phyloP scores from a whole-genome alignment of 1,139 yeast species.

The Candida tunisiensis region DNA sequence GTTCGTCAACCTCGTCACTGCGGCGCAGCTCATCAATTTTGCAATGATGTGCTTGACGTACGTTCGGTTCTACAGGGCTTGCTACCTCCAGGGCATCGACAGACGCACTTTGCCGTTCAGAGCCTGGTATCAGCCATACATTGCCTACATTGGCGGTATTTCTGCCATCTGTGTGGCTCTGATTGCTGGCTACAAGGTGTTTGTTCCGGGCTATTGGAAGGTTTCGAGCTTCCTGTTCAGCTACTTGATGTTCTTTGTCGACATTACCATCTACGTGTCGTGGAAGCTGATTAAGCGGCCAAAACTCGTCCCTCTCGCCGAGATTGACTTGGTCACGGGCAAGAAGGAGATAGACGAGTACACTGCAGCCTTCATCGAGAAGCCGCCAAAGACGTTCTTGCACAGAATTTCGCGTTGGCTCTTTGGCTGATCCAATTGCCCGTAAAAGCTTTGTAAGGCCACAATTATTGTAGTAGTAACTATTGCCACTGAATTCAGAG shows the following conservation, averaged over 20 bases:
- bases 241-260: conserved; percentile 47
- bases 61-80: conserved; percentile 43
- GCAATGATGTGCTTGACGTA: conserved; percentile 45
- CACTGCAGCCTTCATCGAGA: not conserved
- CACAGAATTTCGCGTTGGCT: not conserved
- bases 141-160: conserved; percentile 23
- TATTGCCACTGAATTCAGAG: no score
- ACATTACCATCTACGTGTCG: conserved; percentile 34
- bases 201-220: conserved; percentile 44
- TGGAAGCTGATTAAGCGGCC: conserved; percentile 38
- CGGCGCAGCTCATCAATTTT: conserved; percentile 58
- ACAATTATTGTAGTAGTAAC: no score
- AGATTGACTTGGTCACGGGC: conserved; percentile 28
- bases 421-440: not conserved
- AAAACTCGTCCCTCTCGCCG: conserved; percentile 29
- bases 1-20: conserved; percentile 58
- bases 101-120: conserved; percentile 34
- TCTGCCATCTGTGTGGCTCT: conserved; percentile 41
- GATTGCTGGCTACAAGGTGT: conserved; percentile 45
- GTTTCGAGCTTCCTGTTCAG: conserved; percentile 41
- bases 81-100: conserved; percentile 35
- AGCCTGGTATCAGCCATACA: conserved; percentile 38
- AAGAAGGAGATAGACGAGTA: not conserved
- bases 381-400: not conserved
- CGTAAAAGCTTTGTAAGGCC: no score